Percentiles rank a stretch among this genome's conserved stretches.
phyloP scores from a whole-genome alignment of 768 basidiomycete species.

The Ephemerocybe angulata region DNA sequence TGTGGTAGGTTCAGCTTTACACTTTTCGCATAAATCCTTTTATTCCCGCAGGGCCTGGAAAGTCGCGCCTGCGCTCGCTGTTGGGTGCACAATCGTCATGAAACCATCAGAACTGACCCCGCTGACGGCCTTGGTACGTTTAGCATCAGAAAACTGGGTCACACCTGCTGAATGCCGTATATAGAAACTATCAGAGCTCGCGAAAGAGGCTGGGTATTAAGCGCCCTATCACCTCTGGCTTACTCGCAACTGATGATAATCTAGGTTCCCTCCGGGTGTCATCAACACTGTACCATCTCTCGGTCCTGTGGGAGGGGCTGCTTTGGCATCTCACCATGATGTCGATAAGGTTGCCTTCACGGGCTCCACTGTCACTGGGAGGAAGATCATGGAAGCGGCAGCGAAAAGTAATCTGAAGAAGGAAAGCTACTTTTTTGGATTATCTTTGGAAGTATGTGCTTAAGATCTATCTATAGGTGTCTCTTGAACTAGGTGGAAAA shows the following conservation, averaged over 20 bases:
- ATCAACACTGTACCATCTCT: slow-evolving; percentile 84
- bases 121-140: slow-evolving; percentile 70
- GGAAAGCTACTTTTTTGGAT: slow-evolving; percentile 32
- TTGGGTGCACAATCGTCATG: slow-evolving; percentile 92
- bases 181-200: slow-evolving; percentile 81
- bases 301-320: slow-evolving; percentile 80
- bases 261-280: slow-evolving; percentile 82
- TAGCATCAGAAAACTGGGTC: not conserved
- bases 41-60: slow-evolving; percentile 70
- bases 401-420: slow-evolving; percentile 94
- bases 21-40: not conserved
- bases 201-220: slow-evolving; percentile 77
- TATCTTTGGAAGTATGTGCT: not conserved
- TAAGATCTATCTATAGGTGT: slow-evolving; percentile 47
- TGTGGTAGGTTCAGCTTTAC: slow-evolving; percentile 51
- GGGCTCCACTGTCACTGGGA: slow-evolving; percentile 85
- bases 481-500: slow-evolving; percentile 93
- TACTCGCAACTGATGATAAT: slow-evolving; percentile 1
- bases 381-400: slow-evolving; percentile 88
- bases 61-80: slow-evolving; percentile 86
- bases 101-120: slow-evolving; percentile 90
- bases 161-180: slow-evolving; percentile 1
- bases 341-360: slow-evolving; percentile 97
- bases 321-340: slow-evolving; percentile 74
- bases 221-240: slow-evolving; percentile 9